phyloP scores from a whole-genome alignment of 345 rosid genomes.

The Litchi chinensis region DNA sequence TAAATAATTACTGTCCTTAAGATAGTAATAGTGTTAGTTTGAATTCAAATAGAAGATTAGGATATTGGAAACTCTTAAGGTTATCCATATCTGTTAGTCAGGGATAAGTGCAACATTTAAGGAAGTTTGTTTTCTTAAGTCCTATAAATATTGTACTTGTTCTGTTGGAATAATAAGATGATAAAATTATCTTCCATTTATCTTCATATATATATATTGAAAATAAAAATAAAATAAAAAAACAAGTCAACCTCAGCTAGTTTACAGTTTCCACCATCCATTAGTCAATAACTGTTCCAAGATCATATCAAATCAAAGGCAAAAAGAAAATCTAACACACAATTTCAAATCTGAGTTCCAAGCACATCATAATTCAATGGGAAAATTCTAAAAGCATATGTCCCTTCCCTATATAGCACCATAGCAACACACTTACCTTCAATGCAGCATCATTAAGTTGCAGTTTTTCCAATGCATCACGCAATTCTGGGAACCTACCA shows the following conservation, averaged over 20 bases:
- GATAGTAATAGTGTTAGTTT: no score
- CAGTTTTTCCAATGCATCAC: slow-evolving; percentile 95
- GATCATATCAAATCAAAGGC: not conserved
- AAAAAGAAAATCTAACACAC: not conserved
- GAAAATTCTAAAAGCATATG: not conserved
- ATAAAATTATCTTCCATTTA: no score
- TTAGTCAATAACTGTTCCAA: not conserved
- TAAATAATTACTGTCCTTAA: no score
- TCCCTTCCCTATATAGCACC: not conserved
- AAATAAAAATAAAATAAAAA: no score
- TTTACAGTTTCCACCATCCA: not conserved
- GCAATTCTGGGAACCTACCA: slow-evolving; percentile 85
- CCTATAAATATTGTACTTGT: no score
- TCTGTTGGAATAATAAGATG: no score
- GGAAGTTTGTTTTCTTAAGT: no score
- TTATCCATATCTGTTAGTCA: no score
- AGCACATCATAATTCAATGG: not conserved
- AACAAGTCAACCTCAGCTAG: not conserved
- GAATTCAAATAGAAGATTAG: no score
- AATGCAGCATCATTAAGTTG: slow-evolving; percentile 98
- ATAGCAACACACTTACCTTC: slow-evolving; percentile 52
- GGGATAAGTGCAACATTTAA: no score
- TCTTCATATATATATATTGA: no score
- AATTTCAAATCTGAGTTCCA: slow-evolving; percentile 1
- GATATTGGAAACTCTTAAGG: no score